phyloP scores from a whole-genome alignment of 495 filamentous ascomycete species.

The Aspergillus cavernicola region DNA sequence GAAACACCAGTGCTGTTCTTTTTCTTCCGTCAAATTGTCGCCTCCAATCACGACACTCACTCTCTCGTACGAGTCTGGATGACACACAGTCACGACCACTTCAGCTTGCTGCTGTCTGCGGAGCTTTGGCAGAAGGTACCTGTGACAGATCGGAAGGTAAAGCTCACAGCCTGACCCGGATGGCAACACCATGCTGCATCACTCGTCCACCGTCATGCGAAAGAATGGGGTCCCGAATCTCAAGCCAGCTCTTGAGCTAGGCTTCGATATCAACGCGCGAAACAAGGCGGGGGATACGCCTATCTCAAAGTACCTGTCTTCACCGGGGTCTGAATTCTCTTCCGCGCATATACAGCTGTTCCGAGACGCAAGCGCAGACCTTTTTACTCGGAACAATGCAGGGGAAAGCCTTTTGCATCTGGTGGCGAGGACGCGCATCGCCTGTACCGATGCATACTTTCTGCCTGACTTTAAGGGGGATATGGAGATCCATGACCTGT shows the following conservation, averaged over 20 bases:
- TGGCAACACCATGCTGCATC: conserved; percentile 4
- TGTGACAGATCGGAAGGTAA: too few relatives aligned
- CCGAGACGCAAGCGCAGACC: neutral
- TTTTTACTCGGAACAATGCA: neutral
- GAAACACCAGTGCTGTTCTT: conserved; percentile 55
- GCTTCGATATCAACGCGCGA: conserved; percentile 4
- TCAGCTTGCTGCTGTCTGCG: too few relatives aligned
- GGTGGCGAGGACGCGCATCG: neutral
- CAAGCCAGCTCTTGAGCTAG: neutral
- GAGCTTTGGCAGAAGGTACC: too few relatives aligned
- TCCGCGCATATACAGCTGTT: neutral
- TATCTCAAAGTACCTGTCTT: neutral
- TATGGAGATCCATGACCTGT: neutral
- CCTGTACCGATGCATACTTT: neutral
- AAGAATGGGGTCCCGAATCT: neutral
- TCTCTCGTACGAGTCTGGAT: conserved; percentile 43
- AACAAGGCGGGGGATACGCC: conserved; percentile 5
- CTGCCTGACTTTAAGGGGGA: too few relatives aligned
- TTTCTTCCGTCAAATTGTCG: conserved; percentile 43
- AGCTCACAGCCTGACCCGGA: neutral
- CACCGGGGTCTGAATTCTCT: neutral
- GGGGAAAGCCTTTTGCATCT: conserved; percentile 5
- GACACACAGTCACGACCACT: conserved; percentile 15
- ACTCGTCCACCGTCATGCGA: neutral
- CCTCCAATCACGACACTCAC: conserved; percentile 41